phyloP scores from a whole-genome alignment of 768 basidiomycete genomes.

The Dentipellis sp. region DNA sequence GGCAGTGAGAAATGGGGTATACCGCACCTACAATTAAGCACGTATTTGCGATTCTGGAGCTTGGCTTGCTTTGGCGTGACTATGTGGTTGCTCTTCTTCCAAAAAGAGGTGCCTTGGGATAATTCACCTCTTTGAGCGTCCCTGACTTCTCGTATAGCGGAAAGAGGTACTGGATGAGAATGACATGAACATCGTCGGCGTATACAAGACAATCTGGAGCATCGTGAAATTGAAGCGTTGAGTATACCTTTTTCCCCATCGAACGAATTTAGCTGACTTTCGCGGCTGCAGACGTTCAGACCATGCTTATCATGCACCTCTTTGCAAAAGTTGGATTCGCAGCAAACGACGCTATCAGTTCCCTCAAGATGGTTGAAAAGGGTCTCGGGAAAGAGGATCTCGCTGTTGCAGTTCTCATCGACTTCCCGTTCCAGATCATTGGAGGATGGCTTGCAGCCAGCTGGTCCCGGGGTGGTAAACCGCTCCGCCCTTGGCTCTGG shows the following conservation, averaged over 20 bases:
- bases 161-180: constrained; percentile 62
- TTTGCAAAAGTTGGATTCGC: constrained; percentile 93
- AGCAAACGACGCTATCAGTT: constrained; percentile 86
- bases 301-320: constrained; percentile 76
- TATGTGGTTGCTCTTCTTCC: constrained; percentile 76
- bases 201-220: constrained; percentile 92
- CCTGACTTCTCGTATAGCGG: constrained; percentile 36
- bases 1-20: constrained; percentile 67
- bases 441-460: constrained; percentile 92
- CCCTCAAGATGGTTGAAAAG: constrained; percentile 93
- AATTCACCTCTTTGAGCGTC: not conserved
- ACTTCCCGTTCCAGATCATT: constrained; percentile 95
- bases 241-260: constrained; percentile 16
- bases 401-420: constrained; percentile 90
- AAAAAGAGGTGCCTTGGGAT: constrained; percentile 63
- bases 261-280: not conserved
- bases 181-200: constrained; percentile 84
- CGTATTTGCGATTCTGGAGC: constrained; percentile 84
- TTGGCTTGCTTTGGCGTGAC: constrained; percentile 79
- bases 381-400: constrained; percentile 93
- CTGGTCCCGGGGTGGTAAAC: constrained; percentile 77
- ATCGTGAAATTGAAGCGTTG: constrained; percentile 87
- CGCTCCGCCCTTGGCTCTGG: constrained; percentile 79
- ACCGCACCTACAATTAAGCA: constrained; percentile 59
- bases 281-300: constrained; percentile 67